Base-by-base conservation (phyloP, 2,329 filamentous ascomycete species). In the Apiospora hydei region DNA sequence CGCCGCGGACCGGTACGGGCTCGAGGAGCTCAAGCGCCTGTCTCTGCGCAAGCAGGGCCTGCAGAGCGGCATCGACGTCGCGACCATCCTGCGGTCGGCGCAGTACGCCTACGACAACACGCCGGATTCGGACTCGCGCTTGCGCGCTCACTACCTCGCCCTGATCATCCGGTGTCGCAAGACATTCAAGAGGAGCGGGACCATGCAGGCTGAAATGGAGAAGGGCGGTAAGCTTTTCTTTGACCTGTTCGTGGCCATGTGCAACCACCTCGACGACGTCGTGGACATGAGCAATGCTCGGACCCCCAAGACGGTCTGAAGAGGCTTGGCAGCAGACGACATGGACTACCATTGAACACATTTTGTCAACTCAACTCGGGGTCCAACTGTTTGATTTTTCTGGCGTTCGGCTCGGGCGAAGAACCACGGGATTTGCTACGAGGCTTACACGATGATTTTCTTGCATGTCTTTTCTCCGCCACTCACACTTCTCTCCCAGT, bases 161-260 rank as follows among this genome's bases (percentile, higher is more conserved):
- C 90, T 98, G 84, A 97, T 98, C 85, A 98, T 98, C 88, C 93
- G 95, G 87, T 96, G 94, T 89, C 94, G 96, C 84, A 95, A 95
- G 88, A 98, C 94, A 80, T 98, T 98, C 85, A 98, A 98, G 92
- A 92, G 93, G 85, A 98, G 95, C 87, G 95, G 95, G 85, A 98
- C 95, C 84, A 97, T 98, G 95, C 95, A 98, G 89, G 92, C 93
- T 87, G 95, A 98, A 88, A 98, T 98, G 95, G 94, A 98, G 88
- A 91, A 91, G 84, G 95, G 95, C 83, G 95, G 90, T 85, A 95
- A 95, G 88, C 89, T 98, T 86, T 98, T 96, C 89, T 98, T 98
- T 86, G 95, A 98, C 88, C 88, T 98, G 84, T 98, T 98, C 84
- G 95, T 98, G 82, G 95, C 95, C 80, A 94, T 98, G 92, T 97